Percentiles rank a stretch among this genome's conserved stretches.
These are phyloP conservation scores for Dictyophora rubrovolvata DNA, from an alignment of 768 basidiomycete species.

Conservation along the genomic window DNA sequence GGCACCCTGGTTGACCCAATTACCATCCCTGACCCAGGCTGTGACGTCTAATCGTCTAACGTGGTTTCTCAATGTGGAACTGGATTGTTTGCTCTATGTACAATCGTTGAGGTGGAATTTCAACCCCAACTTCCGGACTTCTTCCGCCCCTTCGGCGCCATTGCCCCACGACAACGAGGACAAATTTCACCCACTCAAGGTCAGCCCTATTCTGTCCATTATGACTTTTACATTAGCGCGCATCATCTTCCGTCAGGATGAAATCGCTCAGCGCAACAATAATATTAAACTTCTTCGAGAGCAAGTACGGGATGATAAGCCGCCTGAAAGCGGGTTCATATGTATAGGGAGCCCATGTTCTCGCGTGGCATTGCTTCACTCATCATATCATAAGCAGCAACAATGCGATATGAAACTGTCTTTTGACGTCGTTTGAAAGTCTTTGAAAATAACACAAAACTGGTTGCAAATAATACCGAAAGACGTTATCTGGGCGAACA, in stretches of 20 bases:
- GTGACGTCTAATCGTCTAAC: too few species aligned
- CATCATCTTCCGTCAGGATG: constrained; percentile 31
- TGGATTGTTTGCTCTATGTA: too few species aligned
- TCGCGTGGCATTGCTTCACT: constrained; percentile 49
- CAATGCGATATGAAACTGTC: constrained; percentile 14
- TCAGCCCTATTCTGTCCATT: constrained; percentile 13
- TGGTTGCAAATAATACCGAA: constrained; percentile 47
- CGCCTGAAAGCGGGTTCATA: constrained; percentile 53
- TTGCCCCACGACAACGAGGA: too few species aligned
- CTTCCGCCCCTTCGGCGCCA: too few species aligned
- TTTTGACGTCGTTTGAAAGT: constrained; percentile 21
- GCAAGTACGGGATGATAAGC: too few species aligned
- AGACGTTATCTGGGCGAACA: constrained; percentile 49
- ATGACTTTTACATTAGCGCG: not conserved
- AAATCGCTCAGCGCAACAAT: constrained; percentile 38
- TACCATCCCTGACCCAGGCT: too few species aligned
- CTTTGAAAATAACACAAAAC: constrained; percentile 46
- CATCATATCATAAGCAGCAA: constrained; percentile 33
- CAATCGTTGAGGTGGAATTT: too few species aligned
- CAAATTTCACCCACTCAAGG: constrained; percentile 53
- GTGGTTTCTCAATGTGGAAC: too few species aligned
- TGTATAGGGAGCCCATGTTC: constrained; percentile 60
- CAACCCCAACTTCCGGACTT: too few species aligned
- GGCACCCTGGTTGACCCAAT: too few species aligned
- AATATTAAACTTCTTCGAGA: constrained; percentile 29